Evolutionary conservation across 2,329 filamentous ascomycete genomes (phyloP).

Genomic region (Neurospora sp.): DNA sequence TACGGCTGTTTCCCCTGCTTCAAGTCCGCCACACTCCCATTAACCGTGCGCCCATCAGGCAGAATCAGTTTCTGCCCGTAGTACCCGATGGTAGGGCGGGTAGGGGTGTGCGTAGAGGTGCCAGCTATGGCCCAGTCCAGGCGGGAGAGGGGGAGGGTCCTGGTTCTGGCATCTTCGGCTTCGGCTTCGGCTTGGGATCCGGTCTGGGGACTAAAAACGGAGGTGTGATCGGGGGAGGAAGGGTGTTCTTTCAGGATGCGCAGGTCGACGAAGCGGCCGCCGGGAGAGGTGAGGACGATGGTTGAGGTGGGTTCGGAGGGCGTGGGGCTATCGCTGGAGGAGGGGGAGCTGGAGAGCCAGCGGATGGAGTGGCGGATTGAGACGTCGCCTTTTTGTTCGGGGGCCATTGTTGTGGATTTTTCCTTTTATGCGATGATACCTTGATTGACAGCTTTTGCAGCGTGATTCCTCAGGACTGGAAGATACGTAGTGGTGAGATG

Average conservation of each 20-base stretch:
- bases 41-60: neutral
- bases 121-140: conserved; percentile 62
- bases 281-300: conserved; percentile 52
- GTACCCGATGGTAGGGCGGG: conserved; percentile 6
- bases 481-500: neutral
- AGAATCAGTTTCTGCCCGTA: neutral
- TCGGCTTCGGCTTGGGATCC: neutral
- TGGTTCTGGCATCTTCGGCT: neutral
- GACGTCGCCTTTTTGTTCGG: conserved; percentile 27
- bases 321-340: conserved; percentile 1
- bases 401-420: neutral
- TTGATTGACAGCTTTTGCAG: neutral
- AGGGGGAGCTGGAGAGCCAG: conserved; percentile 42
- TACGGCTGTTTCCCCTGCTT: neutral
- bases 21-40: neutral
- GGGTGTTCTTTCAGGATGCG: conserved; percentile 32
- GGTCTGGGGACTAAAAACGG: neutral
- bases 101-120: conserved; percentile 30
- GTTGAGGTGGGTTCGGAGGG: conserved; percentile 50
- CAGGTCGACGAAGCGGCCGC: conserved; percentile 50
- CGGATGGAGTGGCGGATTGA: conserved; percentile 50
- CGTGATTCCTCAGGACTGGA: too few relatives aligned
- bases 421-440: neutral
- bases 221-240: neutral
- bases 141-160: conserved; percentile 11